These are phyloP conservation scores for Straminergon stramineum DNA, from an alignment of 225 moss, liverwort and hornwort genomes.

Conservation along the genomic window DNA sequence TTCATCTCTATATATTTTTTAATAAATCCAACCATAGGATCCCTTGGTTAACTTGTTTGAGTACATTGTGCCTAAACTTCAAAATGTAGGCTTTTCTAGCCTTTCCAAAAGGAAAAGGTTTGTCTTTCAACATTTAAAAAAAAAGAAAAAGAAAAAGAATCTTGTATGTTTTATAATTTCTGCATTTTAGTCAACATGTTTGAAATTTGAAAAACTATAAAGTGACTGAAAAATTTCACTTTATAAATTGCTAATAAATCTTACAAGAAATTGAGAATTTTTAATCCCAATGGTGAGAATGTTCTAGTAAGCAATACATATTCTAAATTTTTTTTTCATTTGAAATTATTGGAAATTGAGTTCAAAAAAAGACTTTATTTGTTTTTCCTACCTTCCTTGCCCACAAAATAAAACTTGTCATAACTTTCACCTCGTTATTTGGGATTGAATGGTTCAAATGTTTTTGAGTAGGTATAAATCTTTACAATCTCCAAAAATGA, in stretches of 20 bases:
- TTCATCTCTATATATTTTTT: background rate
- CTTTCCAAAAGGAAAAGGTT: background rate
- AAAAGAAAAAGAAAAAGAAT: background rate
- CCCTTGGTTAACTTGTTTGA: background rate
- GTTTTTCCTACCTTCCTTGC: background rate
- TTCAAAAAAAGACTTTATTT: background rate
- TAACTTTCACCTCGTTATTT: background rate
- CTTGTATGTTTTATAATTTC: background rate
- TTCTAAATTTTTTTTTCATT: background rate
- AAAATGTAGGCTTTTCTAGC: background rate
- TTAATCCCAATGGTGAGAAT: background rate
- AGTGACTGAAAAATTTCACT: too few species aligned
- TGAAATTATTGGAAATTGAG: background rate
- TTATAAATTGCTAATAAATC: too few species aligned
- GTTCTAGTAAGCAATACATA: too few species aligned
- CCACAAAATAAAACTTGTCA: fast-evolving
- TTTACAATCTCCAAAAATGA: too few species aligned
- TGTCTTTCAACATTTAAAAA: background rate
- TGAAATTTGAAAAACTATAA: background rate
- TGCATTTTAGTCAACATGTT: background rate
- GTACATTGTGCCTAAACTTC: background rate
- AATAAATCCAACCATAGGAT: background rate
- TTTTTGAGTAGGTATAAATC: background rate
- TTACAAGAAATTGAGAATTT: background rate
- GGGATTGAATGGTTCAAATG: background rate